These are phyloP conservation scores for Diplocarpon rosae DNA, from an alignment of 2,329 filamentous ascomycete genomes.

Conservation along the genomic window DNA sequence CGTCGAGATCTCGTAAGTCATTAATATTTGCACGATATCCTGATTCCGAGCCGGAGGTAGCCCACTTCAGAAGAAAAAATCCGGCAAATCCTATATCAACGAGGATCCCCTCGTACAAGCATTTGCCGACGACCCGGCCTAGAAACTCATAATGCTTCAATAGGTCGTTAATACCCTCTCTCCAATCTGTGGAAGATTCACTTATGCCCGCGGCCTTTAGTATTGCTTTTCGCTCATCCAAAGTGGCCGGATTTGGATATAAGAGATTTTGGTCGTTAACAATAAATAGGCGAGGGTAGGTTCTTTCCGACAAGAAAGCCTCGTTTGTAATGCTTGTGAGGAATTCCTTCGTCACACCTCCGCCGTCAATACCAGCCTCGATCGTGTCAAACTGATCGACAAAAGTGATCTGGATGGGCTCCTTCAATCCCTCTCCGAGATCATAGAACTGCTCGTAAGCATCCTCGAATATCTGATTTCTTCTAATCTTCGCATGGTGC, in stretches of 20 bases:
- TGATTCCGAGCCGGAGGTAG: conserved; percentile 55
- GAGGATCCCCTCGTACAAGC: conserved; percentile 91
- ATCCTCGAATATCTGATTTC: conserved; percentile 73
- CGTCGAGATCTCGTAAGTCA: conserved; percentile 84
- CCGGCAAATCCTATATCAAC: conserved; percentile 87
- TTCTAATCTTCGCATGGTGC: conserved; percentile 70
- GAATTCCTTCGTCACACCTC: conserved; percentile 96
- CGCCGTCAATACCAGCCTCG: conserved; percentile 93
- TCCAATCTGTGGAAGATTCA: conserved; percentile 46
- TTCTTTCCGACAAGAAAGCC: conserved; percentile 54
- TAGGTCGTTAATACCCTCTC: conserved; percentile 45
- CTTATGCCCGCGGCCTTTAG: conserved; percentile 40
- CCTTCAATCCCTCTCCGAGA: conserved; percentile 74
- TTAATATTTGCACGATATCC: conserved; percentile 88
- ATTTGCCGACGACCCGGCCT: conserved; percentile 88
- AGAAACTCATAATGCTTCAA: conserved; percentile 79
- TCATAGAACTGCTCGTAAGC: conserved; percentile 75
- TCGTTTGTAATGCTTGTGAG: conserved; percentile 79
- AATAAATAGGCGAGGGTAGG: conserved; percentile 56
- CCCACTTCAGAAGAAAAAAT: conserved; percentile 96
- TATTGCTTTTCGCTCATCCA: conserved; percentile 56
- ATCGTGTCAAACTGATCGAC: conserved; percentile 77
- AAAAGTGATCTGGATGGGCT: conserved; percentile 94
- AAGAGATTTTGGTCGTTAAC: conserved; percentile 78
- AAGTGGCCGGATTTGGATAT: conserved; percentile 73